Evolutionary conservation across 73 alveolate genomes (phyloP), one percentile per base, ranked within the genome.

Genomic region (Paramecium caudatum): DNA sequence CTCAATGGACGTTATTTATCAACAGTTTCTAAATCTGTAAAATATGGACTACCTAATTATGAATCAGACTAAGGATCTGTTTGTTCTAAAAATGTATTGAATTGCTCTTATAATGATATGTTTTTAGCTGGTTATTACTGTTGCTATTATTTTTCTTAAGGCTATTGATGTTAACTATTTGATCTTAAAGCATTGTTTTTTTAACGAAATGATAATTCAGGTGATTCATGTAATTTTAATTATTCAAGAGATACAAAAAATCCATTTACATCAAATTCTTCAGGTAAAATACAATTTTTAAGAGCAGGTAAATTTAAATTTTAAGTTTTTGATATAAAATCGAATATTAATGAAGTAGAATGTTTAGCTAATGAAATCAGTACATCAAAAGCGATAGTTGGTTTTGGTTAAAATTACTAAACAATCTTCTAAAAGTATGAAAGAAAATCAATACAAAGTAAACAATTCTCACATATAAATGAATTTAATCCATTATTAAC

Each of bases 221-320:
- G 88, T 0, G 88, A 74, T 16, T 74, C 88, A 74, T 21, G 17
- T 27, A 37, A 9, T 41, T 74, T 74, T 3, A 45, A 1, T 27
- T 23, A 6, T 16, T 74, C 88, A 39, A 74, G 32, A n/a, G 65
- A 39, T 21, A 39, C 88, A 10, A 74, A 74, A 19, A 74, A 74
- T 74, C 88, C 88, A 74, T 74, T 74, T 0, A 74, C 65, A 74
- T 74, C 65, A 43, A 74, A 74, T 16, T 74, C 88, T 74, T 74
- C 88, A 21, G 88, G 88, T 23, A 74, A 8, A 16, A 74, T 5
- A 17, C 65, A 74, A 45, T 74, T 74, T 74, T 43, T 74, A 2
- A 74, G 32, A 39, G 43, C 21, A 41, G 88, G 88, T 41, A 74
- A 9, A 43, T 74, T 74, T n/a, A 74, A 37, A 12, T 39, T 21